Conservation (phyloP, 1,284 basidiomycete species). For the Moesziomyces parantarcticus region DNA sequence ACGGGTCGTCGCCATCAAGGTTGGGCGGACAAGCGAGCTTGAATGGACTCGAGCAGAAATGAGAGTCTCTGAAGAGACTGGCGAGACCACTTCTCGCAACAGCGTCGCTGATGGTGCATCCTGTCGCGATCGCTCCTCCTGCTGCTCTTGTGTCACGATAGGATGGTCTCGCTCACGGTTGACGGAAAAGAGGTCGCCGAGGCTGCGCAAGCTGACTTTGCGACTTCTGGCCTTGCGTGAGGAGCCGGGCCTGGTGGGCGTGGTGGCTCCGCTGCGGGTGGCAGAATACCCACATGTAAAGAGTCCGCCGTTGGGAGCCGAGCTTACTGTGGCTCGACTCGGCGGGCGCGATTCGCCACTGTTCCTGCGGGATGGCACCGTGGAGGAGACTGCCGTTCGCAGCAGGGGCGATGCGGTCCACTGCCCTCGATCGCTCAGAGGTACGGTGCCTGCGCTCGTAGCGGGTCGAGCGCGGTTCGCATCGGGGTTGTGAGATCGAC, state of each 20-base stretch:
- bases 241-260: constrained; percentile 20
- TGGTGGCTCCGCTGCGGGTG: constrained; percentile 29
- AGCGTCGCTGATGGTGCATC: not conserved
- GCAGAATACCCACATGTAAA: constrained; percentile 42
- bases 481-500: not conserved
- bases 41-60: constrained; percentile 42
- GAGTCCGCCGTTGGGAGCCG: constrained; percentile 37
- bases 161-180: constrained; percentile 24
- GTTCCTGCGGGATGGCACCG: constrained; percentile 24
- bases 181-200: constrained; percentile 24
- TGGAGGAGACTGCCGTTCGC: constrained; percentile 13
- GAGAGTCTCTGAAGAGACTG: constrained; percentile 32
- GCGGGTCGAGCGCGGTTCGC: constrained; percentile 9
- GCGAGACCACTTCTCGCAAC: constrained; percentile 29
- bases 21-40: constrained; percentile 10
- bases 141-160: not conserved
- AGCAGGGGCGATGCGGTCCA: constrained; percentile 13
- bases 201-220: constrained; percentile 27
- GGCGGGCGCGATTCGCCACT: constrained; percentile 29
- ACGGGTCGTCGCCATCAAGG: constrained; percentile 27
- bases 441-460: constrained; percentile 7
- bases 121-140: not conserved
- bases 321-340: constrained; percentile 25
- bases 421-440: not conserved
- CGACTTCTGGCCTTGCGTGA: constrained; percentile 21